A percentile compares a stretch with the other conserved stretches of the same genome.
phyloP scores from a whole-genome alignment of 2,329 filamentous ascomycete species.

The Alternaria gaisen region DNA sequence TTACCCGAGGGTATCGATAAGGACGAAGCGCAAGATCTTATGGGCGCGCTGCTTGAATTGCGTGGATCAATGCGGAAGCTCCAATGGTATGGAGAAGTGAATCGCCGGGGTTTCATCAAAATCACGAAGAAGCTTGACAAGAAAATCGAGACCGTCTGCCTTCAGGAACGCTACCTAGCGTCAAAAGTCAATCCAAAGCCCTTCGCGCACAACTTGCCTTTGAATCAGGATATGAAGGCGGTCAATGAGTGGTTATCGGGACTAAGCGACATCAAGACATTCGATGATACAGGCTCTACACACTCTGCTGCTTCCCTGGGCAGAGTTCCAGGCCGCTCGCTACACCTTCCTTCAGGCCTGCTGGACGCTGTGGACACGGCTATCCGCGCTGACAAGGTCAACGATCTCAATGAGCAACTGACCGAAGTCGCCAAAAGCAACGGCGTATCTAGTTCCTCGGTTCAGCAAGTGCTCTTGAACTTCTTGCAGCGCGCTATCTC shows the following conservation, averaged over 20 bases:
- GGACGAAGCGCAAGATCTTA: conserved; percentile 90
- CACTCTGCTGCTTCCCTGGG: conserved; percentile 76
- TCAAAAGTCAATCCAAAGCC: conserved; percentile 89
- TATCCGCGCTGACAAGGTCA: conserved; percentile 73
- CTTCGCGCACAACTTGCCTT: conserved; percentile 78
- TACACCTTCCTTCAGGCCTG: conserved; percentile 73
- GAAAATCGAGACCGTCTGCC: conserved; percentile 78
- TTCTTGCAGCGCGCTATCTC: conserved; percentile 81
- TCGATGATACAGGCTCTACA: conserved; percentile 77
- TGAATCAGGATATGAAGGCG: conserved; percentile 66
- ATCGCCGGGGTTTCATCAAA: conserved; percentile 92
- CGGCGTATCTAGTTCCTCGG: conserved; percentile 57
- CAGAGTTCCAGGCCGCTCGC: conserved; percentile 76
- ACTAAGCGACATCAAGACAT: conserved; percentile 78
- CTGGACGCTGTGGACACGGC: conserved; percentile 77
- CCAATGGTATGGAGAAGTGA: conserved; percentile 98
- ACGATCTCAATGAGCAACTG: conserved; percentile 64
- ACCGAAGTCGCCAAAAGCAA: conserved; percentile 65
- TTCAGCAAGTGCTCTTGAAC: conserved; percentile 78
- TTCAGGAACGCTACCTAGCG: conserved; percentile 85
- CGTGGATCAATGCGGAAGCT: conserved; percentile 87
- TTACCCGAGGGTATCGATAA: conserved; percentile 77
- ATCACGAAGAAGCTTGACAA: conserved; percentile 99
- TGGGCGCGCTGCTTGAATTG: conserved; percentile 88
- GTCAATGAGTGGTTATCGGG: conserved; percentile 94